A percentile compares a stretch with the other conserved stretches of the same genome.
phyloP scores from a whole-genome alignment of 2,329 filamentous ascomycete genomes.

The Alternaria arbusti region DNA sequence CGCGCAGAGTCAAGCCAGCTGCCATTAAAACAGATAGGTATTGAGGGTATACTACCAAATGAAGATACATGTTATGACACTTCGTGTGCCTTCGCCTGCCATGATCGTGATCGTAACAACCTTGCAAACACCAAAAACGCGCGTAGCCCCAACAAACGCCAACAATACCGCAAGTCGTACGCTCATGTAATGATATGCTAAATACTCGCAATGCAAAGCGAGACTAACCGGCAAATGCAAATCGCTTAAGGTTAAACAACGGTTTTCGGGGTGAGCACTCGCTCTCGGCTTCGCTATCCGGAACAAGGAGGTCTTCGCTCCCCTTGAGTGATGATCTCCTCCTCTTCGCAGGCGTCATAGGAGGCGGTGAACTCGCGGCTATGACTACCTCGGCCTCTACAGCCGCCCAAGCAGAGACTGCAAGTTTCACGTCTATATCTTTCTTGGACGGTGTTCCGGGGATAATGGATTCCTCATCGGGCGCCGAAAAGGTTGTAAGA shows the following conservation, averaged over 20 bases:
- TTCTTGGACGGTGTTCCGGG: conserved; percentile 11
- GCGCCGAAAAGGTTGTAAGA: background rate
- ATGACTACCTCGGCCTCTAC: conserved; percentile 43
- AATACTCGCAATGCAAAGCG: conserved; percentile 1
- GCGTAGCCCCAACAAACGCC: conserved; percentile 3
- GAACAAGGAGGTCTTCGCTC: conserved; percentile 56
- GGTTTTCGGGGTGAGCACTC: conserved; percentile 45
- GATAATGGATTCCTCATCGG: conserved; percentile 6
- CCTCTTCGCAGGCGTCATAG: conserved; percentile 26
- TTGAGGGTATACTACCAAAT: conserved; percentile 21
- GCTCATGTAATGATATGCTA: conserved; percentile 11
- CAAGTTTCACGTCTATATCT: conserved; percentile 16
- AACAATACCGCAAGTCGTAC: conserved; percentile 3
- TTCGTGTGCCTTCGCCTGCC: background rate
- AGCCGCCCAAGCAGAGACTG: conserved; percentile 35
- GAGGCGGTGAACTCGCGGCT: conserved; percentile 36
- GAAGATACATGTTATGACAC: conserved; percentile 11
- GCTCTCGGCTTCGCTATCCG: conserved; percentile 52
- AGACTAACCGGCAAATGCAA: conserved; percentile 42
- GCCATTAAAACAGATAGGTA: conserved; percentile 10
- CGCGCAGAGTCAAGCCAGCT: background rate
- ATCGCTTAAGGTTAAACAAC: conserved; percentile 48
- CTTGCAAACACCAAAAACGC: background rate
- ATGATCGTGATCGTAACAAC: background rate
- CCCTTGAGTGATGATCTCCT: conserved; percentile 43